Evolutionary conservation across 2,329 filamentous ascomycete species (phyloP).

Genomic region (Penicillium janthinellum): DNA sequence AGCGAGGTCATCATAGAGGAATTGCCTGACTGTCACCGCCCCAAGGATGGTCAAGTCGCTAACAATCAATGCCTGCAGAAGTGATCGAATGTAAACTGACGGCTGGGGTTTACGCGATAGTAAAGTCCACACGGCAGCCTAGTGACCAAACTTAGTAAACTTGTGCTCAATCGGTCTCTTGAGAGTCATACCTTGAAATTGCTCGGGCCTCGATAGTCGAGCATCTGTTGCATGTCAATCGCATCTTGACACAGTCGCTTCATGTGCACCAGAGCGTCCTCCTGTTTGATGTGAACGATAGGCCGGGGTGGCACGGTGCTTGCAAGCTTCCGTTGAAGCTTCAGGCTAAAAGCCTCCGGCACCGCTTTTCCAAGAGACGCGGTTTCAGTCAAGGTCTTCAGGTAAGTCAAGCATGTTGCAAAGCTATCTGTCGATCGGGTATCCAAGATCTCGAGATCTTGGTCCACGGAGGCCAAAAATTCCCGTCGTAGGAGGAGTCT

Average conservation of each 20-base stretch:
- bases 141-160: slow-evolving; percentile 8
- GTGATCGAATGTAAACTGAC: slow-evolving; percentile 76
- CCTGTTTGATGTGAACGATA: slow-evolving; percentile 74
- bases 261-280: slow-evolving; percentile 71
- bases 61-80: slow-evolving; percentile 76
- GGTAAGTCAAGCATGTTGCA: slow-evolving; percentile 39
- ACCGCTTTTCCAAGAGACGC: slow-evolving; percentile 66
- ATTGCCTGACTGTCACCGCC: slow-evolving; percentile 67
- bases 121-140: slow-evolving; percentile 75
- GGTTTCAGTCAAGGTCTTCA: slow-evolving; percentile 62
- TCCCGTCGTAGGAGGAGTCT: slow-evolving; percentile 68
- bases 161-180: neutral
- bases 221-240: slow-evolving; percentile 66
- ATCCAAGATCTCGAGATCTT: slow-evolving; percentile 36
- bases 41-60: slow-evolving; percentile 71
- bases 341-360: slow-evolving; percentile 80
- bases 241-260: slow-evolving; percentile 72
- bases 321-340: slow-evolving; percentile 86
- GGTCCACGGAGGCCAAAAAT: slow-evolving; percentile 45
- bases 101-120: slow-evolving; percentile 80
- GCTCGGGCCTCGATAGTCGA: slow-evolving; percentile 68
- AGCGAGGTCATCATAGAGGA: slow-evolving; percentile 81
- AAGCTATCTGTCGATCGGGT: slow-evolving; percentile 35
- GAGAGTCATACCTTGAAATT: slow-evolving; percentile 63
- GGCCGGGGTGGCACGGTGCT: slow-evolving; percentile 92